These are phyloP conservation scores for Saccharomycodes ludwigii DNA, from an alignment of 805 yeast genomes.

Conservation along the genomic window DNA sequence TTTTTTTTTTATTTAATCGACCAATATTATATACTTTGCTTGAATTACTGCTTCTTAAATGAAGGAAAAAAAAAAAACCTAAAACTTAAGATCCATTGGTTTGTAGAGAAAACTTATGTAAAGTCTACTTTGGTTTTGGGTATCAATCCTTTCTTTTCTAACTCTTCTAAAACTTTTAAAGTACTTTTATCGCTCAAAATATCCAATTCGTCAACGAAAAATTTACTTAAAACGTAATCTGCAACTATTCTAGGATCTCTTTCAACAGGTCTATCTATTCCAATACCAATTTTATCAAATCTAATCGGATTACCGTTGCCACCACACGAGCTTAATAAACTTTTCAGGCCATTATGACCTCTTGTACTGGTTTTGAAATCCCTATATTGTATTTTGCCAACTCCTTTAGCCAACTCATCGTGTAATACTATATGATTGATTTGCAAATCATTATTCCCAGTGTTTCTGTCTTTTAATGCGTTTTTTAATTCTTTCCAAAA, in stretches of 20 bases:
- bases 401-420: slow-evolving; percentile 60
- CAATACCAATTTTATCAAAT: slow-evolving; percentile 60
- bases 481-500: slow-evolving; percentile 32
- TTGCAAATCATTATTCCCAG: slow-evolving; percentile 14
- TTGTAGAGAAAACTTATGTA: no score
- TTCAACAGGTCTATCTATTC: slow-evolving; percentile 57
- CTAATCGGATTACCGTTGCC: slow-evolving; percentile 17
- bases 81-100: no score
- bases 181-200: not conserved
- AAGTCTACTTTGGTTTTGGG: no score
- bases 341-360: slow-evolving; percentile 77
- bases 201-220: not conserved
- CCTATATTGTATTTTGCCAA: slow-evolving; percentile 58
- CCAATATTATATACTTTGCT: no score
- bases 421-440: slow-evolving; percentile 49
- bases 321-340: slow-evolving; percentile 37
- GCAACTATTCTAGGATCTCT: slow-evolving; percentile 28
- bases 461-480: no score
- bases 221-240: slow-evolving; percentile 2
- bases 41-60: no score
- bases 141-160: no score
- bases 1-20: no score
- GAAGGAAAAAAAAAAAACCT: no score
- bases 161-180: slow-evolving; percentile 26
- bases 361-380: slow-evolving; percentile 48